Evolutionary conservation across 805 yeast species (phyloP).

Genomic region (Candida taoyuanica): DNA sequence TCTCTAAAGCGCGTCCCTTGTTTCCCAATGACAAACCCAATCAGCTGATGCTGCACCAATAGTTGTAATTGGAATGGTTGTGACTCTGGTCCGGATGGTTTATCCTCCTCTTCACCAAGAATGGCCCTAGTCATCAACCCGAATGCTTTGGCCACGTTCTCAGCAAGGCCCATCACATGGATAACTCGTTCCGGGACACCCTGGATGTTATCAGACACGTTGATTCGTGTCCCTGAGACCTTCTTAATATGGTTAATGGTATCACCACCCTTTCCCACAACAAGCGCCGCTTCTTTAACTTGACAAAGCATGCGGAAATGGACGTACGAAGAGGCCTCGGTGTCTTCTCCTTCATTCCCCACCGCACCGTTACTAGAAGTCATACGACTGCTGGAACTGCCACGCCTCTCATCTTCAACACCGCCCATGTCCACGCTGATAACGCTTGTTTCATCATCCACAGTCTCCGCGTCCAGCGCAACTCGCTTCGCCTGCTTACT

Average conservation of each 20-base stretch:
- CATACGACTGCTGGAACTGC: too few relatives aligned
- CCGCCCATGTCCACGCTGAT: background rate
- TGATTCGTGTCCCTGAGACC: slow-evolving; percentile 57
- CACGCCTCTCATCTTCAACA: background rate
- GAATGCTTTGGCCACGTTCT: slow-evolving; percentile 75
- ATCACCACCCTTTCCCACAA: slow-evolving; percentile 82
- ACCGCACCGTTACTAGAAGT: too few relatives aligned
- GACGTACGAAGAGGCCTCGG: slow-evolving; percentile 56
- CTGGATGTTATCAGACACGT: slow-evolving; percentile 67
- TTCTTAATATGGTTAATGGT: slow-evolving; percentile 60
- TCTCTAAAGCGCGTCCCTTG: slow-evolving; percentile 70
- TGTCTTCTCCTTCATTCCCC: slow-evolving; percentile 26
- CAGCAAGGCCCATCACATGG: slow-evolving; percentile 68
- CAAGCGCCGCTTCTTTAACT: slow-evolving; percentile 67
- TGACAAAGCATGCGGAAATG: slow-evolving; percentile 71
- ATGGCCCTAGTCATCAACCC: slow-evolving; percentile 68
- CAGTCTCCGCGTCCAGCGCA: slow-evolving; percentile 61
- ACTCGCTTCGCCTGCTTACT: slow-evolving; percentile 53
- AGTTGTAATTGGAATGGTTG: slow-evolving; percentile 52
- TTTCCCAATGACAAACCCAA: slow-evolving; percentile 79
- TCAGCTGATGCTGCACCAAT: slow-evolving; percentile 71
- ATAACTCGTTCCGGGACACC: slow-evolving; percentile 73
- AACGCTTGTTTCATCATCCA: slow-evolving; percentile 27
- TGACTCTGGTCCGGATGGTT: slow-evolving; percentile 53
- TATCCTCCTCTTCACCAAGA: slow-evolving; percentile 60